Conservation (phyloP, 306 rosid species). For the Ochetophila trinervis region DNA sequence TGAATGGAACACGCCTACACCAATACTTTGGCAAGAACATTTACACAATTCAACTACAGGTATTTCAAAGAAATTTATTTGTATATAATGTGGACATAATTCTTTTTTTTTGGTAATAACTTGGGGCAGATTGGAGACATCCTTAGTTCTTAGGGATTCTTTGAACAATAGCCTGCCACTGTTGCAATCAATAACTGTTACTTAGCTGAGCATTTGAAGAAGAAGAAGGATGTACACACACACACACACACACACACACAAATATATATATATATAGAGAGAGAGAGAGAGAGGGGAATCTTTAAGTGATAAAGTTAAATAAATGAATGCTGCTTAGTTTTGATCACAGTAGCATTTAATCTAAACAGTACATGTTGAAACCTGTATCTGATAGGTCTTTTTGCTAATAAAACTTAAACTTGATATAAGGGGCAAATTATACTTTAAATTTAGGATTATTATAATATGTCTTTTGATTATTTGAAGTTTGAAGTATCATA, state of each 20-base stretch:
- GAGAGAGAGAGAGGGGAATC: no score
- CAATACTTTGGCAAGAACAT: conserved; percentile 86
- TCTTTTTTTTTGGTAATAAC: background rate
- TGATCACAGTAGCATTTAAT: no score
- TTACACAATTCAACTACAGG: conserved; percentile 70
- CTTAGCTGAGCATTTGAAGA: background rate
- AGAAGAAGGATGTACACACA: no score
- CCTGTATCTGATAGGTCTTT: no score
- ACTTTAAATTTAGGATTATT: no score
- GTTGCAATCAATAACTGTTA: background rate
- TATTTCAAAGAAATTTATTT: conserved; percentile 25
- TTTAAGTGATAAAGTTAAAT: no score
- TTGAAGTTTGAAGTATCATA: conserved; percentile 14
- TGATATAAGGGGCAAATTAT: no score
- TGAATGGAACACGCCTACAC: conserved; percentile 95
- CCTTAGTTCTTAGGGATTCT: background rate
- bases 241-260: no score
- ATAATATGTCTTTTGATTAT: conserved; percentile 2
- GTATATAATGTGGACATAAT: background rate
- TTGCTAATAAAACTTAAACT: no score
- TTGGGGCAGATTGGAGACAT: background rate
- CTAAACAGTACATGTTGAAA: no score
- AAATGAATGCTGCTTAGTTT: no score
- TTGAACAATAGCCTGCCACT: background rate
- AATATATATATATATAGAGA: no score